Conservation (phyloP, 345 rosid species). For the Cardamine resedifolia region DNA sequence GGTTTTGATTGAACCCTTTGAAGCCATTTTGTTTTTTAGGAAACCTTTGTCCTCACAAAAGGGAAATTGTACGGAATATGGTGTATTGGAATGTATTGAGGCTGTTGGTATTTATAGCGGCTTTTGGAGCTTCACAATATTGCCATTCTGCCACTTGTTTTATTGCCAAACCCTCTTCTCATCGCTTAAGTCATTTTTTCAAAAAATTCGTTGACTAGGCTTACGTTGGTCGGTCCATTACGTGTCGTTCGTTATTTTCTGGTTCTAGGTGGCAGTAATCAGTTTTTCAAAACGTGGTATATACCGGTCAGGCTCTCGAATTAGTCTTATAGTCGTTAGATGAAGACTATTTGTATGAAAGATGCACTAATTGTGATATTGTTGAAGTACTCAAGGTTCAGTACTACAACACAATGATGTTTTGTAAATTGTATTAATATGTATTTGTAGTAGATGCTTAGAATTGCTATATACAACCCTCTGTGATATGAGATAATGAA, state of each 20-base stretch:
- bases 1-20: neutral
- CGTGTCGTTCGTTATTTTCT: neutral
- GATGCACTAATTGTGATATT: neutral
- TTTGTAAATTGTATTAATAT: neutral
- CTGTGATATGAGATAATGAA: neutral
- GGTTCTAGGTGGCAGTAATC: neutral
- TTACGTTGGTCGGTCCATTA: neutral
- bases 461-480: neutral
- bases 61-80: neutral
- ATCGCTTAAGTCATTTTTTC: neutral
- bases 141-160: neutral
- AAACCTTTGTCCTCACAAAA: neutral
- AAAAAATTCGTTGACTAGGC: neutral
- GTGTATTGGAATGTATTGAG: constrained; percentile 1
- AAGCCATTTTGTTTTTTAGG: constrained; percentile 7
- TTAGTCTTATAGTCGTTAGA: neutral
- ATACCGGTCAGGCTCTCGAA: neutral
- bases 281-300: neutral
- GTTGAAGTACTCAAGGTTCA: neutral
- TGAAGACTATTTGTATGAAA: neutral
- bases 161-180: constrained; percentile 4
- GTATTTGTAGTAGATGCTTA: neutral
- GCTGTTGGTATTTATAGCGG: constrained; percentile 2
- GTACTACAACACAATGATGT: neutral
- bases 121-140: constrained; percentile 5